Base-by-base conservation (phyloP, 106 monocot species). In the Hemerocallis citrina region DNA sequence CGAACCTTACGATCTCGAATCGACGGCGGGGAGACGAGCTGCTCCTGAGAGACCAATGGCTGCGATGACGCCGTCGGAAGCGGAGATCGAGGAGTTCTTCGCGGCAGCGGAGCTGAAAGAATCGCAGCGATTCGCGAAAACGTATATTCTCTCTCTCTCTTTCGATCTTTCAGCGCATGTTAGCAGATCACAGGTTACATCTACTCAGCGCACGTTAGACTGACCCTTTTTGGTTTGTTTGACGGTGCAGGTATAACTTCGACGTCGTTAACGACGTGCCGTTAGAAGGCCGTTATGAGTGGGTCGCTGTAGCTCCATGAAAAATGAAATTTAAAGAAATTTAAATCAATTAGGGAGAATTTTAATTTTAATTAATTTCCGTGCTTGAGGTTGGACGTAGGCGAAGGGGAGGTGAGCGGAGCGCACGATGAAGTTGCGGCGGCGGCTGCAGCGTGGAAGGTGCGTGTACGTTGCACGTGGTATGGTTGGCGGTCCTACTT, bases 51-150 rank as follows among this genome's bases (percentile, higher is more conserved):
- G 39, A 15, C 48, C 62, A 15, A 74, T 47, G 28, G 27, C 34
- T 6, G 49, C 29, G 59, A 63, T 9, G 46, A 67, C 43, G 63
- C 86, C 80, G 20, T 55, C 75, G 9, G 75, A 69, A 49, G 67
- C 43, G 34, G 86, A 92, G 60, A 72, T 92, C 41, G 92, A 92
- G 37, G 86, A 77, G 12, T 92, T 92, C 78, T 92, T 92, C 65
- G 67, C 72, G 0, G 56, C 41, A 0, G 77, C 74, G 22, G 92
- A 92, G 79, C 62, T 34, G 50, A 71, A 55, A 1, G 66, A 77
- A 33, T 32, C 44, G 54, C 60, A 87, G 72, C 76, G 57, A 13
- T 92, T 92, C 69, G 41, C 69, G 14, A 55, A 62, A 21, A 87
- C 66, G 91, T 92, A 74, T 76, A 52, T 40, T 7, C 14, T 20